These are phyloP conservation scores for Cardamine occulta DNA, from an alignment of 345 rosid species.

Conservation along the genomic window DNA sequence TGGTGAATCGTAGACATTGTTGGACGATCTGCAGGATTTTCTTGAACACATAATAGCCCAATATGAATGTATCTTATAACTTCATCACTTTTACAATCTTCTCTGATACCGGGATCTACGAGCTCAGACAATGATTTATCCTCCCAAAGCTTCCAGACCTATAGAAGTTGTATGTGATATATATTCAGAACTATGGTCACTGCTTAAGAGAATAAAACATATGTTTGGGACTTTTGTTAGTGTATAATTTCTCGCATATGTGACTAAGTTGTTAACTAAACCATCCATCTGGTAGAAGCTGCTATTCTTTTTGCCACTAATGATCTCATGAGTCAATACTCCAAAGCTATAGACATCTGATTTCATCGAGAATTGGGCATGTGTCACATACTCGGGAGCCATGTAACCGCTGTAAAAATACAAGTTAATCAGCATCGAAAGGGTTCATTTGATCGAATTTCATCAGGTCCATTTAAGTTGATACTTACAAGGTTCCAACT, in stretches of 20 bases:
- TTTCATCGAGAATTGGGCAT: slow-evolving; percentile 31
- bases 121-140: slow-evolving; percentile 6
- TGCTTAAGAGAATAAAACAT: too few relatives aligned
- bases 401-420: slow-evolving; percentile 32
- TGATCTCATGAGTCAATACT: slow-evolving; percentile 37
- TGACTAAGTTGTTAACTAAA: slow-evolving; percentile 32
- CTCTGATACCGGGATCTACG: slow-evolving; percentile 22
- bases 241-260: too few relatives aligned
- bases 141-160: slow-evolving; percentile 45
- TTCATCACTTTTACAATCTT: slow-evolving; percentile 21
- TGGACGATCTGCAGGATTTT: slow-evolving; percentile 37
- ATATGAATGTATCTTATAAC: slow-evolving; percentile 35
- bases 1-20: slow-evolving; percentile 17
- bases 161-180: background rate
- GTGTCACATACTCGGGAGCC: slow-evolving; percentile 35
- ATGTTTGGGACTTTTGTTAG: too few relatives aligned
- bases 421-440: background rate
- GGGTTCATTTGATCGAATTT: background rate
- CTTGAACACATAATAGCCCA: slow-evolving; percentile 44
- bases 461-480: background rate
- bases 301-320: slow-evolving; percentile 35
- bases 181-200: background rate
- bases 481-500: slow-evolving; percentile 30
- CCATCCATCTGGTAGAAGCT: slow-evolving; percentile 33
- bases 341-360: slow-evolving; percentile 45